Evolutionary conservation across 2,329 filamentous ascomycete genomes (phyloP).

Genomic region (Colletotrichum sp.): DNA sequence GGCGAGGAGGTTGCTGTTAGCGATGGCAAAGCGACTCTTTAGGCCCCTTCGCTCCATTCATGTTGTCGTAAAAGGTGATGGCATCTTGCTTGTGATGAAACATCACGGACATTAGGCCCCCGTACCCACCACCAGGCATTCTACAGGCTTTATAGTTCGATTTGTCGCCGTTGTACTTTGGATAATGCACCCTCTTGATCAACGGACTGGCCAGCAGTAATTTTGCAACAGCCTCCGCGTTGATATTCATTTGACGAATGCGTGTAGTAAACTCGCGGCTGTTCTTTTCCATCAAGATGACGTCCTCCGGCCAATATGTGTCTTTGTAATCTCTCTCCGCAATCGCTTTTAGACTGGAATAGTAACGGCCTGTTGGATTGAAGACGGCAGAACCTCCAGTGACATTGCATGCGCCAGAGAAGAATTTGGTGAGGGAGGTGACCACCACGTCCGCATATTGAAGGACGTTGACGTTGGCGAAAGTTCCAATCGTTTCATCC

Average conservation of each 20-base stretch:
- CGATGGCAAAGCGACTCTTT: slow-evolving; percentile 36
- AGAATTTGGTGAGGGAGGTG: slow-evolving; percentile 94
- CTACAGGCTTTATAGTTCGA: slow-evolving; percentile 79
- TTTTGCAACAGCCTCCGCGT: slow-evolving; percentile 82
- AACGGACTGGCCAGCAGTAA: slow-evolving; percentile 63
- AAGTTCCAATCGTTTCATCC: slow-evolving; percentile 96
- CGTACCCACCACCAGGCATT: slow-evolving; percentile 80
- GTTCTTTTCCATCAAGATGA: slow-evolving; percentile 93
- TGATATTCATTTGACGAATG: slow-evolving; percentile 83
- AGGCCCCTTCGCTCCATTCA: slow-evolving; percentile 90
- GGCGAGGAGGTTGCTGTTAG: too few relatives aligned
- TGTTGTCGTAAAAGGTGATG: slow-evolving; percentile 80
- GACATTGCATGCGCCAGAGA: slow-evolving; percentile 96
- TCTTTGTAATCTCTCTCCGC: slow-evolving; percentile 77
- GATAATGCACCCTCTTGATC: slow-evolving; percentile 85
- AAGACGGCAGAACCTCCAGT: slow-evolving; percentile 84
- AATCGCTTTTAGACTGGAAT: slow-evolving; percentile 68
- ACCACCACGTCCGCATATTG: slow-evolving; percentile 90
- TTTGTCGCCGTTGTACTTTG: slow-evolving; percentile 74
- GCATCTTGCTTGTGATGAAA: slow-evolving; percentile 76
- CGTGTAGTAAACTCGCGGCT: slow-evolving; percentile 87
- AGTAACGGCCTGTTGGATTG: slow-evolving; percentile 72
- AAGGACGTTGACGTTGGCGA: slow-evolving; percentile 92
- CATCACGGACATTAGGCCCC: slow-evolving; percentile 83
- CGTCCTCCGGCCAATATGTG: slow-evolving; percentile 92